Evolutionary conservation across 257 asterid species (phyloP).

Genomic region (Cruciata laevipes): DNA sequence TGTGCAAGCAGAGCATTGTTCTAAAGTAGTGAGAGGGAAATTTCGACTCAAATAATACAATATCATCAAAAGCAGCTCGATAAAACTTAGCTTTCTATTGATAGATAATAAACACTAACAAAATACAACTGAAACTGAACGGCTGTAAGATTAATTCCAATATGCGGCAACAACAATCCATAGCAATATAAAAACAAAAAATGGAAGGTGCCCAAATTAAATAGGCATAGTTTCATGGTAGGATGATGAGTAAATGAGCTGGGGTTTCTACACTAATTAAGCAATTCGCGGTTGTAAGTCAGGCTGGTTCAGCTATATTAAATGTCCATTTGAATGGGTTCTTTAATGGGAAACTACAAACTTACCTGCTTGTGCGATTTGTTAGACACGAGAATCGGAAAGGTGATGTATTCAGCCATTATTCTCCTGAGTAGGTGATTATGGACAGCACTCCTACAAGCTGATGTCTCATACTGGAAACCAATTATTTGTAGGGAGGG

Average conservation of each 20-base stretch:
- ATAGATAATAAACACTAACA: background rate
- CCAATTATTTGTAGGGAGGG: constrained; percentile 68
- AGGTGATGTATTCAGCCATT: constrained; percentile 50
- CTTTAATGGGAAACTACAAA: constrained; percentile 6
- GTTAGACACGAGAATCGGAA: constrained; percentile 62
- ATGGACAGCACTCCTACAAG: constrained; percentile 30
- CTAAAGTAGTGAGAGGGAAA: background rate
- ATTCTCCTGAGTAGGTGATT: constrained; percentile 39
- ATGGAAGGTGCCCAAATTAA: background rate
- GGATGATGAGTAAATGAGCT: background rate
- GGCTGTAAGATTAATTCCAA: background rate
- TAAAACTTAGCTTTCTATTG: background rate
- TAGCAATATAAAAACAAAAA: background rate
- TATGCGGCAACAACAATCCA: no score
- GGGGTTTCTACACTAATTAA: background rate
- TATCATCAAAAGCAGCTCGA: background rate
- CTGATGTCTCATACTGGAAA: constrained; percentile 42
- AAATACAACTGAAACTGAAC: background rate
- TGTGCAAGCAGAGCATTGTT: background rate
- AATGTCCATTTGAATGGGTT: background rate
- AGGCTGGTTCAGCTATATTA: constrained; percentile 11
- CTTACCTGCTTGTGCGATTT: constrained; percentile 54
- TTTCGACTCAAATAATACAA: background rate
- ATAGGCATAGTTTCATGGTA: background rate
- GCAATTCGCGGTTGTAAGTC: background rate